Evolutionary conservation across 306 rosid species (phyloP).

Genomic region (Lathyrus aphaca): DNA sequence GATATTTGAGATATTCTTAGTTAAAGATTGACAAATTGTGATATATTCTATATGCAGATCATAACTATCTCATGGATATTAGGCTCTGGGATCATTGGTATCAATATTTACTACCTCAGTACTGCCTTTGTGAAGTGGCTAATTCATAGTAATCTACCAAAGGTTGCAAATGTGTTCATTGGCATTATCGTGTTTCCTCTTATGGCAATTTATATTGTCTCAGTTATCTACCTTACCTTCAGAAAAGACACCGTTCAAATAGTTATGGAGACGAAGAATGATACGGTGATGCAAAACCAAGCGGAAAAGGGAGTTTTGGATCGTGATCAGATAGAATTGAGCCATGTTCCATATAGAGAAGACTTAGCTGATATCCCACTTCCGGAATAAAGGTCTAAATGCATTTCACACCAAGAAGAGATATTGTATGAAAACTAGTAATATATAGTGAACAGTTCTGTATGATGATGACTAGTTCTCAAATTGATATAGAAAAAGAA

Average conservation of each 20-base stretch:
- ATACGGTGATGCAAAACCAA: constrained; percentile 48
- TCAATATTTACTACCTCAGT: constrained; percentile 78
- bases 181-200: constrained; percentile 77
- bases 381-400: constrained; percentile 42
- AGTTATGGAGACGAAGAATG: constrained; percentile 45
- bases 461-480: not conserved
- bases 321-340: constrained; percentile 37
- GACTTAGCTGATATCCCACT: constrained; percentile 67
- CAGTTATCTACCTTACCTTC: constrained; percentile 63
- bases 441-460: not conserved
- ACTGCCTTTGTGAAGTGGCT: constrained; percentile 76
- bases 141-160: constrained; percentile 66
- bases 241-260: constrained; percentile 69
- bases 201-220: constrained; percentile 58
- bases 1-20: not conserved
- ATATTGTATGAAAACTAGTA: not conserved
- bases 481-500: not conserved
- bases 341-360: constrained; percentile 54
- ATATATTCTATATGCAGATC: constrained; percentile 49
- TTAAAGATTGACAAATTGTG: constrained; percentile 7
- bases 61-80: constrained; percentile 71
- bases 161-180: constrained; percentile 59
- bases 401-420: constrained; percentile 5
- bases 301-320: constrained; percentile 51
- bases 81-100: constrained; percentile 64